Conservation (phyloP, 1,139 yeast species). For the Geotrichum aggregatum region DNA sequence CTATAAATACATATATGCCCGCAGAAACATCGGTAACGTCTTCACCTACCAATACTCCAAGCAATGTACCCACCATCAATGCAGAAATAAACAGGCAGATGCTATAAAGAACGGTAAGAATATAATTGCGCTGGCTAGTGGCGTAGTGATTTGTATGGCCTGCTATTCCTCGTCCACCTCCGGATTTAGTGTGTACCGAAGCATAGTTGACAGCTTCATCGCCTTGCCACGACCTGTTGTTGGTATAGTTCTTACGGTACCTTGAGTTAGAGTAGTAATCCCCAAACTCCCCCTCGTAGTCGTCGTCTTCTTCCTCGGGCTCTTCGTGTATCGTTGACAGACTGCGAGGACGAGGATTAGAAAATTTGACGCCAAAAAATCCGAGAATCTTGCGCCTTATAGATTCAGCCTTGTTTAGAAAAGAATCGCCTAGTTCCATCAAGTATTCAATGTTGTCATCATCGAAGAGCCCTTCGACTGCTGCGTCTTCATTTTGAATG, state of each 20-base stretch:
- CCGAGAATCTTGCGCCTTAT: slow-evolving; percentile 5
- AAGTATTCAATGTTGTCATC: slow-evolving; percentile 39
- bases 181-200: not conserved
- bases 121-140: slow-evolving; percentile 44
- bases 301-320: slow-evolving; percentile 23
- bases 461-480: slow-evolving; percentile 32
- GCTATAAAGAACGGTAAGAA: slow-evolving; percentile 47
- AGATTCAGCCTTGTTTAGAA: slow-evolving; percentile 24
- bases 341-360: slow-evolving; percentile 5
- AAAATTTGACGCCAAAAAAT: not conserved
- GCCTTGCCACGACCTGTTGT: not conserved
- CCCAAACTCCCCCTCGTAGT: slow-evolving; percentile 23
- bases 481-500: slow-evolving; percentile 33
- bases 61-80: slow-evolving; percentile 46
- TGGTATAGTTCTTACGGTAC: not conserved
- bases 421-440: slow-evolving; percentile 29
- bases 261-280: slow-evolving; percentile 10
- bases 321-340: slow-evolving; percentile 12
- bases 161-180: no score
- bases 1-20: slow-evolving; percentile 27
- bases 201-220: slow-evolving; percentile 6
- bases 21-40: slow-evolving; percentile 31
- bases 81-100: slow-evolving; percentile 43
- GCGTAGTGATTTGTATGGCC: not conserved
- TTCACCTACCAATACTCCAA: slow-evolving; percentile 45